phyloP scores from a whole-genome alignment of 2,329 filamentous ascomycete genomes.

The Tetracladium maxilliforme region DNA sequence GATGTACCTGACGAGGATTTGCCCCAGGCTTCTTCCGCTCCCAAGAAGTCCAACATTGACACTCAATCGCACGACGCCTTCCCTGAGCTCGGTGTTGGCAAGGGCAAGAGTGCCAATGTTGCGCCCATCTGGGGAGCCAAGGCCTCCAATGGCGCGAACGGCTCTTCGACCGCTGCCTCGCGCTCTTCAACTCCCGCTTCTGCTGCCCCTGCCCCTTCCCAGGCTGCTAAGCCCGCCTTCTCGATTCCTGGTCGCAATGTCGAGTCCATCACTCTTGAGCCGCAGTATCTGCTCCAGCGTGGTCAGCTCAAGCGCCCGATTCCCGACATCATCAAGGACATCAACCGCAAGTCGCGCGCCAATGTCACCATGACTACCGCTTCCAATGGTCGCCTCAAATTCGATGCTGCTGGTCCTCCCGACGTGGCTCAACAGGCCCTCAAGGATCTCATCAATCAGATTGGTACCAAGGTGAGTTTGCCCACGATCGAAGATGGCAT shows the following conservation, averaged over 20 bases:
- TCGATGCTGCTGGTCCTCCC: slow-evolving; percentile 73
- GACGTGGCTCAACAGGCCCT: slow-evolving; percentile 78
- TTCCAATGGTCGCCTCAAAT: slow-evolving; percentile 59
- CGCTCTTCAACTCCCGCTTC: slow-evolving; percentile 12
- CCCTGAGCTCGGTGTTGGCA: slow-evolving; percentile 74
- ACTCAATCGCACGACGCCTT: slow-evolving; percentile 84
- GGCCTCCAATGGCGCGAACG: slow-evolving; percentile 35
- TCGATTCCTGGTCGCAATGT: slow-evolving; percentile 71
- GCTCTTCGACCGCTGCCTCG: slow-evolving; percentile 26
- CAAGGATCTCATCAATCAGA: slow-evolving; percentile 76
- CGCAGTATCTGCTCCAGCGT: slow-evolving; percentile 62
- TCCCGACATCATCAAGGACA: slow-evolving; percentile 72
- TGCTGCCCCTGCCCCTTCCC: slow-evolving; percentile 8
- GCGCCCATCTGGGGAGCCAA: slow-evolving; percentile 68
- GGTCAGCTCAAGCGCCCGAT: slow-evolving; percentile 73
- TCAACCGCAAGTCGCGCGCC: slow-evolving; percentile 84
- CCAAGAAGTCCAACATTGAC: slow-evolving; percentile 41
- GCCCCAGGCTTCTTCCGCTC: slow-evolving; percentile 26
- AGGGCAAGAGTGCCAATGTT: slow-evolving; percentile 41
- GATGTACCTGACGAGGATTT: slow-evolving; percentile 62
- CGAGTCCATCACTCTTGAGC: slow-evolving; percentile 60
- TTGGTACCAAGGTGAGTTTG: slow-evolving; percentile 62
- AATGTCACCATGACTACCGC: slow-evolving; percentile 64
- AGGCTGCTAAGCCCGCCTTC: slow-evolving; percentile 36
- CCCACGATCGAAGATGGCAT: slow-evolving; percentile 1